Evolutionary conservation across 1,139 yeast genomes (phyloP), one percentile per base, ranked within the genome.

Genomic region (Citeromyces siamensis): DNA sequence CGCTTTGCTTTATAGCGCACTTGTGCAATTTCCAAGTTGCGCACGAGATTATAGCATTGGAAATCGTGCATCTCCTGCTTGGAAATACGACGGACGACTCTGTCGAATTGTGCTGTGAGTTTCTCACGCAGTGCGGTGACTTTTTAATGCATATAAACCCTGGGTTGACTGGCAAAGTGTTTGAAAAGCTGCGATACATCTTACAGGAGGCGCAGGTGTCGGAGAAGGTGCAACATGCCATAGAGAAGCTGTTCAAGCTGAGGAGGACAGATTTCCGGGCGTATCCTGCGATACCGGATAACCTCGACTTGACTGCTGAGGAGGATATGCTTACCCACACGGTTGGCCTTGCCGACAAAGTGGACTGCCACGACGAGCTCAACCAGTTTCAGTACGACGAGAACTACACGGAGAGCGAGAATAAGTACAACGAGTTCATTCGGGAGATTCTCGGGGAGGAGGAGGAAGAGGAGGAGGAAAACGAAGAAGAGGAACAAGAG

Each of bases 11-110:
- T 42, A 40, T 86, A 13, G 73, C 80, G 2, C 78, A 77, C 37
- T 56, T 86, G 41, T 69, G 74, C 35, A 79, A 78, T 46, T 81
- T 74, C 44, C 69, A 66, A 38, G 82, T 85, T 2, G 60, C 75
- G 10, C 76, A 74, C 47, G 88, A 77, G 40, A 64, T 80, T 27
- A 48, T 83, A 5, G 57, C 74, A 0, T 59, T 84, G 20, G 86
- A 86, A 51, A 61, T 84, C 1, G 45, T 83, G 28, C 75, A 77
- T 42, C 45, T 80, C 17, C 55, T 85, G 22, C 54, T 84, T 37
- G 62, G 64, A 35, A 52, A 60, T 13, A 75, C 79, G 1, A 59
- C 76, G 1, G 67, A 72, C 42, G 75, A 66, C 38, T 64, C 71
- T 2, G 62, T 73, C 8, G 74, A 68, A 40, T 52, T 74, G 14